phyloP scores from a whole-genome alignment of 768 basidiomycete species.

The Lactarius pseudohatsudake region DNA sequence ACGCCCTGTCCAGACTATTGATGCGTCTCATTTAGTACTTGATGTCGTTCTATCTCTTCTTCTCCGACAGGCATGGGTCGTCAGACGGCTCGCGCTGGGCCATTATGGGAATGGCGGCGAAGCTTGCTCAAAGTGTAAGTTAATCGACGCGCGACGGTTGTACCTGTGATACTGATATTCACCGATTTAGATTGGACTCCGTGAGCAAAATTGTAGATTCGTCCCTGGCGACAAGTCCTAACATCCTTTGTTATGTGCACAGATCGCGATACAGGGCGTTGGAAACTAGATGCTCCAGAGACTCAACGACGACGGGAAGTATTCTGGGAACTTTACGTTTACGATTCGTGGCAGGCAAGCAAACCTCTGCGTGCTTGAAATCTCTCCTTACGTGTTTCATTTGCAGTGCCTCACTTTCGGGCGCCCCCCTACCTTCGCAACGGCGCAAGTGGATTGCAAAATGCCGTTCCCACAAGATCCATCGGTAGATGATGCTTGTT shows the following conservation, averaged over 20 bases:
- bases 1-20: not conserved
- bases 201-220: constrained; percentile 43
- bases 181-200: constrained; percentile 57
- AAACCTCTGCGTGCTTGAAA: not conserved
- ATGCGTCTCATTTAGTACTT: constrained; percentile 46
- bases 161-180: constrained; percentile 26
- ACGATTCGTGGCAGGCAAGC: constrained; percentile 68
- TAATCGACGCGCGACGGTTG: constrained; percentile 20
- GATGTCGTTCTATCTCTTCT: constrained; percentile 49
- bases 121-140: constrained; percentile 64
- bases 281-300: constrained; percentile 58
- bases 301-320: constrained; percentile 57
- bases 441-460: constrained; percentile 32
- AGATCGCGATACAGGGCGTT: constrained; percentile 70
- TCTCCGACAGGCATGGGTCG: constrained; percentile 43
- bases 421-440: constrained; percentile 62
- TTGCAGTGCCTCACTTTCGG: constrained; percentile 66
- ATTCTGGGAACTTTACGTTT: constrained; percentile 63
- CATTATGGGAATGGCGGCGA: constrained; percentile 69
- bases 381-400: constrained; percentile 9
- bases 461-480: constrained; percentile 44
- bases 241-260: constrained; percentile 10
- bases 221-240: constrained; percentile 6
- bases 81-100: constrained; percentile 55
- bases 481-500: constrained; percentile 51